Base-by-base conservation (phyloP, 805 yeast genomes). In the Pichia manshurica region DNA sequence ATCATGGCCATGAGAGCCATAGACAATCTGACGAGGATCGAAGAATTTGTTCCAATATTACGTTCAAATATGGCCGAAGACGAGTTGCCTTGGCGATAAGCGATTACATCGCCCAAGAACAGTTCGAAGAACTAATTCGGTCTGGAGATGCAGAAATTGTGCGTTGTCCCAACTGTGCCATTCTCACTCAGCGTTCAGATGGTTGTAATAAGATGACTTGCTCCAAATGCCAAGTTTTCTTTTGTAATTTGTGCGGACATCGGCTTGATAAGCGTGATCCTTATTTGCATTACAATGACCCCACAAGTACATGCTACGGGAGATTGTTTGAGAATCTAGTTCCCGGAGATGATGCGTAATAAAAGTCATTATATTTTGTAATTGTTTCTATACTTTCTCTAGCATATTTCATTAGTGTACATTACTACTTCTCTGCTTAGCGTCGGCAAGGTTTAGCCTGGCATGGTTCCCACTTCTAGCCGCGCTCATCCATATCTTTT, bases 151-250 rank as follows among this genome's bases (percentile, higher is more conserved):
- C 70, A 1, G 72, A 71, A 28, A 61, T 75, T 45, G 69, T 67
- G 19, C 60, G 68, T 45, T 81, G 86, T 52, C 86, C 87, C 0
- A 59, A 61, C 4, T 81, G 86, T 56, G 59, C 61, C 15, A 56
- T 72, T 2, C 72, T 72, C 6, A 72, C 78, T 5, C 78, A 78
- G 49, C 71, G 78, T 48, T 64, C 72, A 21, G 84, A 79, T 53
- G 87, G 86, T 5, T 81, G 86, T 59, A 81, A 80, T 56, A 79
- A 77, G 55, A 79, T 81, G 82, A 69, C 67, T 34, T 81, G 87
- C 55, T 53, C 68, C 0, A 62, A 70, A 5, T 81, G 87, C 51
- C 53, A 55, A 4, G 65, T 73, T 0, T 55, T 61, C 38, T 81
- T 81, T 52, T 81, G 87, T 56, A 76, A 74, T 50, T 39, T 78